Percentiles rank a stretch among this genome's conserved stretches.
phyloP scores from a whole-genome alignment of 1,284 basidiomycete genomes.

The Pseudozyma flocculosa region DNA sequence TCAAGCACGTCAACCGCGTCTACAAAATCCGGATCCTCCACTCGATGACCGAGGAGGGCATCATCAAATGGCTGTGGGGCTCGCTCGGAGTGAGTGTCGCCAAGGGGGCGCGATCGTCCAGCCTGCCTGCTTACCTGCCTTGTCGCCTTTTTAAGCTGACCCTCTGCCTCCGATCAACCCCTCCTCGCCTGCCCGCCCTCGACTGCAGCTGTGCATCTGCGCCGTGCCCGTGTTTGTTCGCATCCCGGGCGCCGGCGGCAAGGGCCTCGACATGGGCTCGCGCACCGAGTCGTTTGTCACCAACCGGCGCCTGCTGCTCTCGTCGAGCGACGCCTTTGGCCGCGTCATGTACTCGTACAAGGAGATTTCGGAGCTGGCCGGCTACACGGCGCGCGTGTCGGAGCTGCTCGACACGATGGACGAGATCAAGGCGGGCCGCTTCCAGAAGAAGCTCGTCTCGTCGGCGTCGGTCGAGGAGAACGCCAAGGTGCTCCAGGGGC shows the following conservation, averaged over 20 bases:
- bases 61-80: conserved; percentile 96
- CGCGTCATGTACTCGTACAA: conserved; percentile 90
- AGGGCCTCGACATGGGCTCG: conserved; percentile 50
- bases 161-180: too few species aligned
- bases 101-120: conserved; percentile 2
- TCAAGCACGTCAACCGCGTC: conserved; percentile 85
- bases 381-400: conserved; percentile 89
- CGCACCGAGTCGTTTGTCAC: conserved; percentile 71
- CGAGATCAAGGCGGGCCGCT: conserved; percentile 79
- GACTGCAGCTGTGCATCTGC: conserved; percentile 71
- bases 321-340: conserved; percentile 65
- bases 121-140: background rate
- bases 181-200: background rate
- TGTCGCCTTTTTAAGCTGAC: too few species aligned
- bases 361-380: conserved; percentile 87
- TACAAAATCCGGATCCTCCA: conserved; percentile 83
- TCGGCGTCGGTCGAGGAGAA: conserved; percentile 72
- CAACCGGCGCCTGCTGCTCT: conserved; percentile 81
- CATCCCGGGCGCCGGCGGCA: conserved; percentile 66
- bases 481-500: conserved; percentile 73
- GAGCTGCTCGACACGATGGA: conserved; percentile 88
- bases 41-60: conserved; percentile 76
- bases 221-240: conserved; percentile 92
- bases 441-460: conserved; percentile 81
- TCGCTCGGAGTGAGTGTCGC: conserved; percentile 72